Conservation (phyloP, 2,329 filamentous ascomycete species). For the Alternaria sp. region DNA sequence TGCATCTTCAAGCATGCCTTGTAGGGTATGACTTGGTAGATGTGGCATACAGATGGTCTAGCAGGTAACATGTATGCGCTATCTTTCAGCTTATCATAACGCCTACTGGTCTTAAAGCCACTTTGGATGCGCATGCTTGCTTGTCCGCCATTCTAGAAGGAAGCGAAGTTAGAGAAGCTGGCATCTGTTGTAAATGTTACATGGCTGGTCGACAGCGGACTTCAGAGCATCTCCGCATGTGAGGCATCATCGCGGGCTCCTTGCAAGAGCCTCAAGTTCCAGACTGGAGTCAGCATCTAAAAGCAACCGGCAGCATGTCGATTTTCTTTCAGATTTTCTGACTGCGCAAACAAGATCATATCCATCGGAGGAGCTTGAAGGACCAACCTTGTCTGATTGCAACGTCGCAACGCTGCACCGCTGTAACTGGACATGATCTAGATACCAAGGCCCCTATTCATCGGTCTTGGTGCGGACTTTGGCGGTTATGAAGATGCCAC, state of each 20-base stretch:
- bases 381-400: background rate
- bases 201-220: background rate
- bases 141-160: background rate
- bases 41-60: background rate
- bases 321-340: background rate
- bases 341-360: background rate
- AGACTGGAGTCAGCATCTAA: background rate
- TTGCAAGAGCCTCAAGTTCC: background rate
- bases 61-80: background rate
- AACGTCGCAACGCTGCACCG: too few relatives aligned
- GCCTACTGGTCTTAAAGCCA: background rate
- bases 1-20: background rate
- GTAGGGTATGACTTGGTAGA: background rate
- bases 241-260: background rate
- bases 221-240: background rate
- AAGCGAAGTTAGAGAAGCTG: background rate
- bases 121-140: background rate
- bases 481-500: background rate
- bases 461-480: background rate
- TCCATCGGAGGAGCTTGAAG: background rate
- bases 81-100: background rate
- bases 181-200: background rate
- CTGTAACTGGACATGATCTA: background rate
- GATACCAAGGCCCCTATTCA: background rate
- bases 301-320: background rate